Evolutionary conservation across 345 rosid species (phyloP).

Genomic region (Jatropha curcas): DNA sequence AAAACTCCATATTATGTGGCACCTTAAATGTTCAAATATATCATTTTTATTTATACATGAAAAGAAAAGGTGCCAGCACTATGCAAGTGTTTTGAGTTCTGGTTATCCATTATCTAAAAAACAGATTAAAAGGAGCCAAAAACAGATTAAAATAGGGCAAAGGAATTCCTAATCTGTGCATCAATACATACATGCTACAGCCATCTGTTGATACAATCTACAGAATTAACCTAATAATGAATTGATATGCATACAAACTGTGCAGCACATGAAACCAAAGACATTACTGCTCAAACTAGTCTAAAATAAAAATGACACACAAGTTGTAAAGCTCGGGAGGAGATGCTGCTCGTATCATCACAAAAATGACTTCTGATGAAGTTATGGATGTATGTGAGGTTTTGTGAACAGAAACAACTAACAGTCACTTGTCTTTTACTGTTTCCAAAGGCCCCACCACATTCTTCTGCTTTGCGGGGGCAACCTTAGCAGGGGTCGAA

Average conservation of each 20-base stretch:
- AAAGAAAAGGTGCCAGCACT: background rate
- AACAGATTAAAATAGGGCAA: background rate
- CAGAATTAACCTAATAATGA: slow-evolving; percentile 21
- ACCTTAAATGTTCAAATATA: too few relatives aligned
- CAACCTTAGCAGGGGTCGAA: slow-evolving; percentile 41
- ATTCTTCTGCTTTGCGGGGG: slow-evolving; percentile 56
- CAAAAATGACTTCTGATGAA: slow-evolving; percentile 2
- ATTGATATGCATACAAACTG: slow-evolving; percentile 27
- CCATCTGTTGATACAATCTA: slow-evolving; percentile 32
- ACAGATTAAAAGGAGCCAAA: too few relatives aligned
- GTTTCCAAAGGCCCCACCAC: slow-evolving; percentile 28
- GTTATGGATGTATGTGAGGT: background rate
- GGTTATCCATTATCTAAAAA: background rate
- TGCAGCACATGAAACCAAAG: slow-evolving; percentile 3
- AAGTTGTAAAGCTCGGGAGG: background rate
- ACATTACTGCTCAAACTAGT: slow-evolving; percentile 14
- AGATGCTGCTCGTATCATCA: background rate
- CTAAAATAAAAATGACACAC: background rate
- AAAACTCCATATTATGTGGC: too few relatives aligned
- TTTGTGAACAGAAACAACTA: slow-evolving; percentile 21
- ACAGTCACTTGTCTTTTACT: slow-evolving; percentile 39
- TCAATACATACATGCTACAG: slow-evolving; percentile 18
- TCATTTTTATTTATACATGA: too few relatives aligned
- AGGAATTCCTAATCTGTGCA: slow-evolving; percentile 16
- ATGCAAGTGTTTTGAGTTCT: background rate